Base-by-base conservation (phyloP, 192 early-diverging fungal species). In the Linnemannia elongata region DNA sequence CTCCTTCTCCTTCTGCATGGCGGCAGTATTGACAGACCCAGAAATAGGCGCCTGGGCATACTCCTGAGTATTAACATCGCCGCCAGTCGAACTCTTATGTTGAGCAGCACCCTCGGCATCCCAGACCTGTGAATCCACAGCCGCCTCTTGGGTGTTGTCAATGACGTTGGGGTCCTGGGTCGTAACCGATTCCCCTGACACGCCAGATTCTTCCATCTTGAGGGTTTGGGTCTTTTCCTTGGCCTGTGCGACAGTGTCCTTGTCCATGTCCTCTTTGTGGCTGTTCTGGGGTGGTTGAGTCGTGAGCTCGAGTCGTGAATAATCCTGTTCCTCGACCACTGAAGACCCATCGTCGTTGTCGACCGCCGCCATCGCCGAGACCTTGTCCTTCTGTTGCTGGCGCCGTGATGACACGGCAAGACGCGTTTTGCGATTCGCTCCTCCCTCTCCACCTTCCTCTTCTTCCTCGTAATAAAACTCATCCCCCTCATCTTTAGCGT, bases 131-230 rank as follows among this genome's bases (percentile, higher is more conserved):
- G 75, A 57, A 36, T 44, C 75, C 1, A 74, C 42, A 5, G 42
- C 24, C 12, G 30, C 60, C 63, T 83, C 82, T 0, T 42, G 35
- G 13, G 55, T 49, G 15, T 74, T 78, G n/a, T 78, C 72, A n/a
- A 24, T 45, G 1, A 83, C 82, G 12, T 83, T 83, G 41, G 82
- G 82, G 35, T 83, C 82, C 17, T 5, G 4, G 4, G 55, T 42
- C 5, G 55, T 57, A 13, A 33, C 17, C 1, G 8, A 18, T 74
- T 27, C 33, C 7, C 47, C 76, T 9, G 33, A 57, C 24, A 20
- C 24, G 3, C 70, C 71, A 2, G 10, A 6, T 18, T 52, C 47
- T 42, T 78, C 72, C 60, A 54, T 45, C 39, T 83, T 74, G 30
- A 82, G 33, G 4, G 33, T 41, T 27, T 15, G 38, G 20, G 41